Percentiles rank a stretch among this genome's conserved stretches.
phyloP scores from a whole-genome alignment of 2,329 filamentous ascomycete species.

The Pseudogymnoascus sp. region DNA sequence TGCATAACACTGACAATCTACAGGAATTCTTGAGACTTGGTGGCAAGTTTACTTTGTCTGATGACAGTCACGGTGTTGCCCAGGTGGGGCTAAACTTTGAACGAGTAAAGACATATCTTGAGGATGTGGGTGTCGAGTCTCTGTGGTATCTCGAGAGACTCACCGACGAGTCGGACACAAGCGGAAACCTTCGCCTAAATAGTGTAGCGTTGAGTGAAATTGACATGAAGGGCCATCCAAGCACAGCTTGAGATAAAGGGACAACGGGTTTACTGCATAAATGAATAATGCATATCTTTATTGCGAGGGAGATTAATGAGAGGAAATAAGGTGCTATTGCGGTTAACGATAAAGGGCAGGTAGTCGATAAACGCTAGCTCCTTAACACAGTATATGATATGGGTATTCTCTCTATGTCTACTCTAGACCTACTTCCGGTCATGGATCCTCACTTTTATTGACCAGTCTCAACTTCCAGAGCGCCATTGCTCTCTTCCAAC shows the following conservation, averaged over 20 bases:
- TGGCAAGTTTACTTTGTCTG: constrained; percentile 82
- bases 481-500: background rate
- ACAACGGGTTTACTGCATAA: background rate
- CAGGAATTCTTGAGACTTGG: constrained; percentile 66
- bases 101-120: constrained; percentile 63
- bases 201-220: background rate
- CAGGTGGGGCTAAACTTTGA: constrained; percentile 84
- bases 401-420: background rate
- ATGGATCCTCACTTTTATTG: background rate
- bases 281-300: background rate
- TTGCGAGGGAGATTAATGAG: too few relatives aligned
- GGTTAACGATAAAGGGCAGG: too few relatives aligned
- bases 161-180: background rate
- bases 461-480: background rate
- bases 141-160: constrained; percentile 39
- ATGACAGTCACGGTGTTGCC: constrained; percentile 85
- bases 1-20: background rate
- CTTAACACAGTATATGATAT: background rate
- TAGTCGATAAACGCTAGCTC: too few relatives aligned
- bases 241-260: background rate
- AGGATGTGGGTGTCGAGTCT: constrained; percentile 54
- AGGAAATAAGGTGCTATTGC: too few relatives aligned
- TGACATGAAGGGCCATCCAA: background rate
- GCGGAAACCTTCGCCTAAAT: background rate
- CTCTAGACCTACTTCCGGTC: background rate